Base-by-base conservation (phyloP, 2,329 filamentous ascomycete genomes). In the Periconia sp. region DNA sequence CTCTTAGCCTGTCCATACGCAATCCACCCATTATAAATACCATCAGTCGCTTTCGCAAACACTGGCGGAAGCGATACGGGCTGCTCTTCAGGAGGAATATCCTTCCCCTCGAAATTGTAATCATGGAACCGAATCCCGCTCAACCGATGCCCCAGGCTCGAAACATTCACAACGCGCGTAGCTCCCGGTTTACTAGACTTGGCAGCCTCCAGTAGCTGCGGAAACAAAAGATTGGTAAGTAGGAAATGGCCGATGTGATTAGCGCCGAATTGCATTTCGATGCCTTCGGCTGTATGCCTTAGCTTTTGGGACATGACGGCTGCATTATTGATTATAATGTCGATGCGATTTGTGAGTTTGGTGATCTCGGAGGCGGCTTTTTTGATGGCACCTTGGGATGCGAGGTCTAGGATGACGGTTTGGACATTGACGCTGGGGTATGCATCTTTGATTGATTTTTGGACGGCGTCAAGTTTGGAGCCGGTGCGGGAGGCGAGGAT, bases 241-340 rank as follows among this genome's bases (percentile, higher is more conserved):
- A 80, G 66, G 8, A 78, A 77, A 55, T 79, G 79, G 3, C 77
- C 79, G 37, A 81, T 64, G 57, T 81, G 76, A 53, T 80, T 80
- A 3, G 70, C 74, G 19, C 76, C 79, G 46, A 81, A 77, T 50
- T 80, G 77, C 8, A 74, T 68, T 61, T 81, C 79, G 52, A 78
- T 77, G n/a, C 74, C 76, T 43, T 81, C 76, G 23, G 63, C 59
- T 0, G 78, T 79, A 0, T 62, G 56, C 9, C 61, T 65, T 2
- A 53, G 58, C 17, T 48, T 60, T 7, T 52, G 58, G 1, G 65
- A 65, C 67, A 70, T 74, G 43, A 79, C 57, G 23, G 72, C 78
- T 1, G 78, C 78, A 48, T 80, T 79, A 59, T 74, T 71, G 55
- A 79, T 74, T n/a, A 79, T 66, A 17, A 79, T 60, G 53, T 80